Evolutionary conservation across 2,329 filamentous ascomycete genomes (phyloP).

Genomic region (Laburnicola sp.): DNA sequence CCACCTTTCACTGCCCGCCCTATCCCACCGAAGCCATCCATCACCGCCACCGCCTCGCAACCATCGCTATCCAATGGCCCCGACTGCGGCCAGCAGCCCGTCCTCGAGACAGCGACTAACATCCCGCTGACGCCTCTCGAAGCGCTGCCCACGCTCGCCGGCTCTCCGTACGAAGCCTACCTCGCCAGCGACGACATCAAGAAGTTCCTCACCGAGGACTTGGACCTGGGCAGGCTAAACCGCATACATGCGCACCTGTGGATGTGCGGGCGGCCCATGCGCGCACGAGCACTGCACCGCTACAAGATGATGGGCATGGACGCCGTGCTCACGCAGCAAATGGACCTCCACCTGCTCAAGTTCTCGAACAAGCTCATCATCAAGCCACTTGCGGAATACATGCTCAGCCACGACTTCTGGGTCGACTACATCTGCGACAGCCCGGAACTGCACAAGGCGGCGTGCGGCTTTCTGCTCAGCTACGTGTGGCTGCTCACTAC

Average conservation of each 20-base stretch:
- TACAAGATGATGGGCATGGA: constrained; percentile 43
- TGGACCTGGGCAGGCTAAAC: constrained; percentile 38
- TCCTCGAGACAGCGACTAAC: constrained; percentile 24
- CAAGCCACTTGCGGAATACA: constrained; percentile 41
- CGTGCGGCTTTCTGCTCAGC: constrained; percentile 37
- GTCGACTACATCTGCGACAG: constrained; percentile 26
- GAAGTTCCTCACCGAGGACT: constrained; percentile 32
- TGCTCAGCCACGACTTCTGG: constrained; percentile 39
- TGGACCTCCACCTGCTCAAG: constrained; percentile 43
- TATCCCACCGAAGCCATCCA: constrained; percentile 23
- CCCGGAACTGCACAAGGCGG: constrained; percentile 26
- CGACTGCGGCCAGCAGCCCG: constrained; percentile 19
- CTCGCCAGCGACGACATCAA: constrained; percentile 32
- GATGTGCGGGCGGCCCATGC: constrained; percentile 44
- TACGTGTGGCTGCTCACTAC: constrained; percentile 43
- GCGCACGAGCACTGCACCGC: constrained; percentile 39
- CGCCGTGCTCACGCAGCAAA: constrained; percentile 37
- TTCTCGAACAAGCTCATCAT: constrained; percentile 36
- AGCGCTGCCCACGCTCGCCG: constrained; percentile 41
- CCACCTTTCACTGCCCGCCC: constrained; percentile 31
- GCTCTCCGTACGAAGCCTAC: constrained; percentile 19
- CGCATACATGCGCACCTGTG: constrained; percentile 40
- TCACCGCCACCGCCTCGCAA: constrained; percentile 13
- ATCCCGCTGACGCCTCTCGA: constrained; percentile 28
- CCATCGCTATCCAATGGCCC: constrained; percentile 11